A percentile compares a stretch with the other conserved stretches of the same genome.
Evolutionary conservation across 2,329 filamentous ascomycete genomes (phyloP).

Genomic region (Orbilia brochopaga): DNA sequence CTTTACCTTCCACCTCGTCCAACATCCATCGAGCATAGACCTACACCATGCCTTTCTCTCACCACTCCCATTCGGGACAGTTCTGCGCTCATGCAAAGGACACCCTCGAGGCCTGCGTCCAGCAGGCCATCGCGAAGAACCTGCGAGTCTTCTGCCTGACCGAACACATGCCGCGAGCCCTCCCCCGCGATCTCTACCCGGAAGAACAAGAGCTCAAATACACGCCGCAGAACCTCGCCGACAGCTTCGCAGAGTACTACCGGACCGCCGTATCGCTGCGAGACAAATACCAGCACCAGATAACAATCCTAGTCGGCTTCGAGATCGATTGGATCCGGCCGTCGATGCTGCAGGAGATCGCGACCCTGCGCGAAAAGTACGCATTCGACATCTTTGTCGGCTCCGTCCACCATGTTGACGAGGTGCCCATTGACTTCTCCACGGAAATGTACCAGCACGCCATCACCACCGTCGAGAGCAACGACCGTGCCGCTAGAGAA

Average conservation of each 20-base stretch:
- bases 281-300: conserved; percentile 70
- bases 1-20: not conserved
- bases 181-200: conserved; percentile 80
- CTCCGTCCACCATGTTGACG: conserved; percentile 86
- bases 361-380: conserved; percentile 66
- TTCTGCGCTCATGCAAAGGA: conserved; percentile 94
- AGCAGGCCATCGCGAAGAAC: conserved; percentile 75
- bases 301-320: conserved; percentile 85
- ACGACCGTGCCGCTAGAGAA: conserved; percentile 24
- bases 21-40: not conserved
- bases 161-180: conserved; percentile 89
- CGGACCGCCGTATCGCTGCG: conserved; percentile 76
- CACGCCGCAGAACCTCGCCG: conserved; percentile 59
- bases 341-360: conserved; percentile 67
- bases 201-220: conserved; percentile 70
- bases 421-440: conserved; percentile 89
- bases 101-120: conserved; percentile 80
- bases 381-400: conserved; percentile 88
- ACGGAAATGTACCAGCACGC: conserved; percentile 69
- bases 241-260: conserved; percentile 74
- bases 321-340: conserved; percentile 91
- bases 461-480: conserved; percentile 59
- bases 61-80: conserved; percentile 97
- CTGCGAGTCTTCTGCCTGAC: conserved; percentile 87
- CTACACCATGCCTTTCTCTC: conserved; percentile 83